These are phyloP conservation scores for Solanum chacoense DNA, from an alignment of 305 asterid species.

Conservation along the genomic window DNA sequence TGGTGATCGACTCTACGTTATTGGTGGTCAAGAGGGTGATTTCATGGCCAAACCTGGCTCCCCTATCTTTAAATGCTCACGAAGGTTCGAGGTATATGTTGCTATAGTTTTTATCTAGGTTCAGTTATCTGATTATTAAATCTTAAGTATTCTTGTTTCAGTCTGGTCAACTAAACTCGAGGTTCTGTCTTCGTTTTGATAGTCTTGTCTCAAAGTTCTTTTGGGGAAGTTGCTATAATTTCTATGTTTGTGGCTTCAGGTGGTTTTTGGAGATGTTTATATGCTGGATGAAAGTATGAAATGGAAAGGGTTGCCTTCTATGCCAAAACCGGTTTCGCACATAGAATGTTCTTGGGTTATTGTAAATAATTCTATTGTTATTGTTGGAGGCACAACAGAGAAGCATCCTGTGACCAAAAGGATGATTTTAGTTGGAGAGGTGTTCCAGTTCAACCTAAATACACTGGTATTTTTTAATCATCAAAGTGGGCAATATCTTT, in stretches of 20 bases:
- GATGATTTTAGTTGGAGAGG: conserved; percentile 76
- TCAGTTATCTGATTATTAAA: background rate
- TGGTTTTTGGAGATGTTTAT: conserved; percentile 64
- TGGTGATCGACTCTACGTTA: conserved; percentile 51
- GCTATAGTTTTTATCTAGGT: background rate
- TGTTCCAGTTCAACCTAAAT: conserved; percentile 42
- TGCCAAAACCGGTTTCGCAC: conserved; percentile 70
- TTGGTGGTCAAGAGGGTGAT: conserved; percentile 88
- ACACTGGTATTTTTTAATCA: conserved; percentile 24
- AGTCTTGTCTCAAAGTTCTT: background rate
- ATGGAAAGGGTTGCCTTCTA: conserved; percentile 44
- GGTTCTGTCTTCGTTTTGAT: background rate
- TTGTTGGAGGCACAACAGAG: conserved; percentile 70
- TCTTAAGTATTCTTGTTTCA: background rate
- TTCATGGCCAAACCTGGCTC: conserved; percentile 81
- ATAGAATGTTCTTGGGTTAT: conserved; percentile 60
- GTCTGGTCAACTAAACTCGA: background rate
- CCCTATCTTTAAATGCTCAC: conserved; percentile 67
- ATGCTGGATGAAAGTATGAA: conserved; percentile 48
- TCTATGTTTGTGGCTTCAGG: conserved; percentile 19
- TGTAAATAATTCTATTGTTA: conserved; percentile 43
- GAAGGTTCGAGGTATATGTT: conserved; percentile 55
- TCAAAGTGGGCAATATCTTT: background rate
- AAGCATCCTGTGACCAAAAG: conserved; percentile 59
- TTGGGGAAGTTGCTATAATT: background rate